phyloP scores from a whole-genome alignment of 2,329 filamentous ascomycete species.

The Zymoseptoria brevis region DNA sequence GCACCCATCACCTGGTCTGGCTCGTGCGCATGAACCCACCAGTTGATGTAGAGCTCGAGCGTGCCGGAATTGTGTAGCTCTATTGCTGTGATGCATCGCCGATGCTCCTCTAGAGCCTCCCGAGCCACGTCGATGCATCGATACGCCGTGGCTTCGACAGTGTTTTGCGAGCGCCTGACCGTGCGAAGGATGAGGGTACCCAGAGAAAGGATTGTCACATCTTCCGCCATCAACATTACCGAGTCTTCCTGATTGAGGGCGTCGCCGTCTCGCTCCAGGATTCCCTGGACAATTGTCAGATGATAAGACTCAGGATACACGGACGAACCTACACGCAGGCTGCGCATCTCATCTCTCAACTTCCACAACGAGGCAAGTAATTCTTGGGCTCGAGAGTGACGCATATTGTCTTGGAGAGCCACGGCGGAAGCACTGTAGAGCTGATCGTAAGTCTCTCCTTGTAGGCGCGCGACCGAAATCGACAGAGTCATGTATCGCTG shows the following conservation, averaged over 20 bases:
- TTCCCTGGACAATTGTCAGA: not conserved
- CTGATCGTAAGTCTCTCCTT: not conserved
- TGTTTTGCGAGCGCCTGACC: not conserved
- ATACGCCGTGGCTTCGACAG: not conserved
- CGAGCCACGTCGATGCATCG: not conserved
- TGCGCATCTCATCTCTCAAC: not conserved
- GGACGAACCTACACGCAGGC: not conserved
- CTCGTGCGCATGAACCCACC: not conserved
- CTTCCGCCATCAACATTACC: not conserved
- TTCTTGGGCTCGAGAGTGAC: not conserved
- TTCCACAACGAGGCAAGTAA: not conserved
- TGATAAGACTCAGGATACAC: not conserved
- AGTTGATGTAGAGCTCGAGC: not conserved
- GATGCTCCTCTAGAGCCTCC: not conserved
- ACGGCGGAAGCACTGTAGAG: not conserved
- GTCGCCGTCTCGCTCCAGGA: not conserved
- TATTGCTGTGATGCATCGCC: not conserved
- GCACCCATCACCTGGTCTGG: not conserved
- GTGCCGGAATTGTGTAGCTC: not conserved
- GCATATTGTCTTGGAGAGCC: not conserved
- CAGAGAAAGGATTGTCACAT: not conserved
- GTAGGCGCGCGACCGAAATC: not conserved
- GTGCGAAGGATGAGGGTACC: not conserved
- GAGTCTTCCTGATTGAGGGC: not conserved
- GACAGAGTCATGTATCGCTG: not conserved